Evolutionary conservation across 306 rosid species (phyloP), one percentile per base, ranked within the genome.

Genomic region (Lablab purpureus): DNA sequence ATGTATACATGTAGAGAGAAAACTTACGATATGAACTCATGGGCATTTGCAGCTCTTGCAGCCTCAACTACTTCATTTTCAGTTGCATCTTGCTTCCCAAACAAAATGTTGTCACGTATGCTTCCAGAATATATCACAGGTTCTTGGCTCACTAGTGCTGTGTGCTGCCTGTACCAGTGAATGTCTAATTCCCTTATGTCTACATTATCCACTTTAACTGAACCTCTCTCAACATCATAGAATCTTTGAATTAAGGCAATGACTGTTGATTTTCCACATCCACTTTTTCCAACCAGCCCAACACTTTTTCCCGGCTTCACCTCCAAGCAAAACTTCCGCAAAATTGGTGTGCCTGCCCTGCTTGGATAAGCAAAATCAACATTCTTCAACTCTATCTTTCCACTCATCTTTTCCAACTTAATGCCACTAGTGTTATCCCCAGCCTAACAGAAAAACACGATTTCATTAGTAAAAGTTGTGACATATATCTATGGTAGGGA

Each of bases 181-280:
- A 87, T 60, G 59, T 95, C 90, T 41, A 92, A 49, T 45, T 90
- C 93, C 63, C 99, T 92, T 74, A 95, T 81, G 87, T 95, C 99
- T 23, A 95, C 73, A 1, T 91, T 90, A 70, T 95, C 97, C 63
- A 93, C 90, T 80, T 80, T 95, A 22, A 95, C 91, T 4, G 81
- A 87, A 3, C 99, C 99, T 63, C 85, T 85, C 36, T 75, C 91
- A 32, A 86, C 96, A 75, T 95, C 99, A 73, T 92, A 93, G 77
- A 95, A 92, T 45, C 99, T 91, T 59, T 88, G 90, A 21, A 91
- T 90, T 51, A 95, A 80, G 4, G 92, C 93, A 41, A 92, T 87
- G 49, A 95, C 92, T 12, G 99, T 95, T 76, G 99, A 95, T 87
- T 95, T 95, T 7, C 99, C 99, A 28, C 98, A 88, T 7, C 99